These are phyloP conservation scores for Globisporangium ultimum DNA, from an alignment of 352 stramenopile species.

Conservation along the genomic window DNA sequence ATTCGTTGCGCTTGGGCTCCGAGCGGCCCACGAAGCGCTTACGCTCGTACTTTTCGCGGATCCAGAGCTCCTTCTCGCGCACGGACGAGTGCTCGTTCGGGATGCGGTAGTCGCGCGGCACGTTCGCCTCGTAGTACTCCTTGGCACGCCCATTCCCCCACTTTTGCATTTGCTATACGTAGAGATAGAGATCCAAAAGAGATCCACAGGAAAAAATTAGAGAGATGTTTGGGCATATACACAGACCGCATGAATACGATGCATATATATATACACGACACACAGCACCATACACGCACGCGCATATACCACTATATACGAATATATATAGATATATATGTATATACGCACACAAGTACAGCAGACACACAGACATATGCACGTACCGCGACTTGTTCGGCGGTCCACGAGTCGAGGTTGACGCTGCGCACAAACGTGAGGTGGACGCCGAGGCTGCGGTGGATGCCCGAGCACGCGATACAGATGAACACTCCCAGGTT, in stretches of 20 bases:
- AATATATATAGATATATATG: neutral
- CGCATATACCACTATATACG: neutral
- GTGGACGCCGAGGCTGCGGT: conserved; percentile 92
- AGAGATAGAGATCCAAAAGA: neutral
- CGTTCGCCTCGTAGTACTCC: conserved; percentile 85
- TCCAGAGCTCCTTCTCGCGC: conserved; percentile 90
- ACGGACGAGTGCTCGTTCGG: conserved; percentile 78
- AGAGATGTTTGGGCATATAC: no score
- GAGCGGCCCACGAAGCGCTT: conserved; percentile 70
- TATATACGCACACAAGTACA: no score
- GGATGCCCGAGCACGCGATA: conserved; percentile 92
- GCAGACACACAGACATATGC: no score
- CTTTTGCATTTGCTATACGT: conserved; percentile 89
- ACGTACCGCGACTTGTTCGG: conserved; percentile 80
- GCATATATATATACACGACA: neutral
- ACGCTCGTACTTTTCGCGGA: conserved; percentile 89
- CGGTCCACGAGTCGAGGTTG: conserved; percentile 93
- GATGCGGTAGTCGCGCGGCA: conserved; percentile 72
- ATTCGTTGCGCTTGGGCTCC: conserved; percentile 45
- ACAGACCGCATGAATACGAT: no score
- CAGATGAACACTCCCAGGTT: conserved; percentile 95
- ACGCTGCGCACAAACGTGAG: conserved; percentile 92
- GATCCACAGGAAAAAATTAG: neutral
- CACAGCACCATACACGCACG: neutral
- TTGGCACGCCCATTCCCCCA: conserved; percentile 90